Base-by-base conservation (phyloP, 371 early-diverging fungal species). In the Mucor plumbeus region DNA sequence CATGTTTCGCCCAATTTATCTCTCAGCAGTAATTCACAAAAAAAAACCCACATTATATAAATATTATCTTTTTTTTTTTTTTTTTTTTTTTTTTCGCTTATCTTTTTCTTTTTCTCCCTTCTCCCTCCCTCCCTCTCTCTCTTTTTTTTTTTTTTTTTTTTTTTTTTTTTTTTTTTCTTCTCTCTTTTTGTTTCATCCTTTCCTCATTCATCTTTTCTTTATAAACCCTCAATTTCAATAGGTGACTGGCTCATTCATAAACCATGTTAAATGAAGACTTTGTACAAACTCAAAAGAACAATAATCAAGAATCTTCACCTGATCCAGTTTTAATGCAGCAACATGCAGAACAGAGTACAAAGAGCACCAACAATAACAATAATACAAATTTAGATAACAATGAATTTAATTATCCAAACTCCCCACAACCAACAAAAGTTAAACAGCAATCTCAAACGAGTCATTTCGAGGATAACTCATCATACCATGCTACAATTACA, bases 251-350 rank as follows among this genome's bases (percentile, higher is more conserved):
- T 47, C 48, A 47, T 47, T 9, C 15, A 4, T 33, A 54, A 6
- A 55, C 31, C 41, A 69, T 69, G 69, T 26, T 69, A 19, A 55
- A 69, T 36, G 64, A 69, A 39, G 59, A 69, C 36, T 64, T 56
- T n/a, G 63, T 69, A 7, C 69, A 69, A 26, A 69, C 69, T 34
- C 69, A 59, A 13, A 58, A 65, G n/a, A 59, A 13, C 38, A 58
- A 41, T n/a, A 58, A 26, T 36, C 69, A 69, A 64, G 59, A 69
- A 31, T 63, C 68, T 40, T 60, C 67, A 11, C 58, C 67, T 34
- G 50, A 58, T 38, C 50, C 60, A 17, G 50, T 65, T 13, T 40
- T 53, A 40, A 65, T 59, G 60, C 67, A 57, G 17, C 58, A 65
- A 13, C 67, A 48, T 19, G 38, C n/a, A 55, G 48, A 40, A 26